Base-by-base conservation (phyloP, 768 basidiomycete species). In the Rhodotorula babjevae region DNA sequence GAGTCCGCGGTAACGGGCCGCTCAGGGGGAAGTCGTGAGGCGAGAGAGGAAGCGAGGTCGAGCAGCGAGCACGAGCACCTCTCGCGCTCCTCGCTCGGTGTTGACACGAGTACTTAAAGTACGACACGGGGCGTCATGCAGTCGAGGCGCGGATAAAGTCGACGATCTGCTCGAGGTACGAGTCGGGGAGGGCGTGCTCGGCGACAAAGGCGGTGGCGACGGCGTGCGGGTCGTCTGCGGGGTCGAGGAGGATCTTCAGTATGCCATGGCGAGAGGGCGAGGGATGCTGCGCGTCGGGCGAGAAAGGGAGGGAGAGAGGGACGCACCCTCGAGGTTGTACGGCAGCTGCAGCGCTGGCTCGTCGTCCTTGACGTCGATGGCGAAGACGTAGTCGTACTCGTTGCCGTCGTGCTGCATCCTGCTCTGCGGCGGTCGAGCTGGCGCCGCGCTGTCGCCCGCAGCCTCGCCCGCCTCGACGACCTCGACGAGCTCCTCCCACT, bases 361-460 rank as follows among this genome's bases (percentile, higher is more conserved):
- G 8, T 94, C 94, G 71, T 98, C 96, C 78, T 92, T 86, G 42
- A 97, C 89, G 78, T 98, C 96, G 52, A 99, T 94, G 77, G 93
- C 91, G 77, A 98, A 96, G 27, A 98, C 94, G 77, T 94, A 95
- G 81, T 99, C 96, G 78, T 94, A 98, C 81, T 95, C 93, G 78
- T 88, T 88, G 18, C 95, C 95, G 75, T 93, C 82, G 69, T 90
- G 89, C 31, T 93, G 84, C 81, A 92, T 91, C 81, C 90, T 36
- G 36, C 5, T 93, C 67, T 91, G 84, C 23, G 87, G 87, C 49
- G 88, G 87, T 27, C 25, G 19, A 0, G 49, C 42, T 4, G 42
- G 16, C 3, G 21, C 12, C 1, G 21, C 36, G 0, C 21, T 0
- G 0, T 66, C 6, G 6, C 47, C 12, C 18, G 16, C 21, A 9